Percentiles rank a stretch among this genome's conserved stretches.
phyloP scores from a whole-genome alignment of 2,329 filamentous ascomycete species.

The Diaporthe eres region DNA sequence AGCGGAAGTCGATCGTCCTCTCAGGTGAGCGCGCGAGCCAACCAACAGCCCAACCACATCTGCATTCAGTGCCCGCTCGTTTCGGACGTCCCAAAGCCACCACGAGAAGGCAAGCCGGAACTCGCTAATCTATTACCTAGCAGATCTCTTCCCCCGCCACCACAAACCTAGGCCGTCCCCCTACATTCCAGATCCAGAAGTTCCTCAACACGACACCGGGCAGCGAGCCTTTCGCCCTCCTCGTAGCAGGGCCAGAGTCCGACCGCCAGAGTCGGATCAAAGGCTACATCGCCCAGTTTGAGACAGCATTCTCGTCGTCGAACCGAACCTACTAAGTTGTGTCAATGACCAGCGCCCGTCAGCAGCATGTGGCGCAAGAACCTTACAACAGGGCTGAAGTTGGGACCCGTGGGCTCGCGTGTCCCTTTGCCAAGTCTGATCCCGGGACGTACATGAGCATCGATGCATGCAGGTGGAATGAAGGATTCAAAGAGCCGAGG shows the following conservation, averaged over 20 bases:
- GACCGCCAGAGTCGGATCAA: slow-evolving; percentile 5
- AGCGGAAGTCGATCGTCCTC: slow-evolving; percentile 8
- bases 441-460: background rate
- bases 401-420: background rate
- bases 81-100: background rate
- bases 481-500: slow-evolving; percentile 2
- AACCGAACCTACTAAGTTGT: background rate
- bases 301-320: slow-evolving; percentile 1
- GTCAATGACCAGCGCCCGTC: background rate
- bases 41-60: background rate
- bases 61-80: background rate
- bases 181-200: slow-evolving; percentile 25
- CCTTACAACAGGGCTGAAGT: slow-evolving; percentile 15
- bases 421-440: slow-evolving; percentile 5
- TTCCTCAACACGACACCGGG: slow-evolving; percentile 7
- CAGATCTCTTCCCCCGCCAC: slow-evolving; percentile 5
- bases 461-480: background rate
- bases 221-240: background rate
- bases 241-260: background rate
- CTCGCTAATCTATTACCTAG: rapidly evolving
- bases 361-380: background rate
- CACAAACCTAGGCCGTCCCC: background rate
- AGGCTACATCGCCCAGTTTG: slow-evolving; percentile 14
- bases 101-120: background rate
- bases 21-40: slow-evolving; percentile 1